phyloP scores from a whole-genome alignment of 257 asterid species.

The Petunia secreta region DNA sequence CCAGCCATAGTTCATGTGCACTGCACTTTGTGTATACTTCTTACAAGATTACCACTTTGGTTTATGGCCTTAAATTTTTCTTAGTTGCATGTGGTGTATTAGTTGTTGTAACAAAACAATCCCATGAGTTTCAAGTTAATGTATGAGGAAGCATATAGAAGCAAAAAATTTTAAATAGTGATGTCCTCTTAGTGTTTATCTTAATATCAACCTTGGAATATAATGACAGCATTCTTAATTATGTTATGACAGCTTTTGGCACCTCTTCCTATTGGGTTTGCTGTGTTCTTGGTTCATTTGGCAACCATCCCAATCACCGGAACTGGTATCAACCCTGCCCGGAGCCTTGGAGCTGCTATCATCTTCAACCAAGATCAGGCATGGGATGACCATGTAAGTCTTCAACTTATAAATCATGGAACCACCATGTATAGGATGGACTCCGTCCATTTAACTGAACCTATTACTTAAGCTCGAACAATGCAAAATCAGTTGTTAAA shows the following conservation, averaged over 20 bases:
- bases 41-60: neutral
- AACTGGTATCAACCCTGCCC: slow-evolving; percentile 79
- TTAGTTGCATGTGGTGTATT: neutral
- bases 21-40: neutral
- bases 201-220: neutral
- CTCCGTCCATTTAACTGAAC: too few species aligned
- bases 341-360: slow-evolving; percentile 80
- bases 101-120: too few species aligned
- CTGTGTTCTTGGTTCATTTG: slow-evolving; percentile 73
- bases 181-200: neutral
- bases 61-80: slow-evolving; percentile 47
- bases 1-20: neutral
- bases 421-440: too few species aligned
- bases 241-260: slow-evolving; percentile 48
- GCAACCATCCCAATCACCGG: slow-evolving; percentile 89
- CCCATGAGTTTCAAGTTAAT: neutral
- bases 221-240: neutral
- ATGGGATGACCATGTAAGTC: slow-evolving; percentile 57
- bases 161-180: slow-evolving; percentile 22
- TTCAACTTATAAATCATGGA: neutral
- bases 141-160: neutral
- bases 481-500: too few species aligned
- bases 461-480: too few species aligned
- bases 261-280: slow-evolving; percentile 69
- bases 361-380: slow-evolving; percentile 51